Conservation (phyloP, 164 flowering plant species). For the Vitis cinerea region DNA sequence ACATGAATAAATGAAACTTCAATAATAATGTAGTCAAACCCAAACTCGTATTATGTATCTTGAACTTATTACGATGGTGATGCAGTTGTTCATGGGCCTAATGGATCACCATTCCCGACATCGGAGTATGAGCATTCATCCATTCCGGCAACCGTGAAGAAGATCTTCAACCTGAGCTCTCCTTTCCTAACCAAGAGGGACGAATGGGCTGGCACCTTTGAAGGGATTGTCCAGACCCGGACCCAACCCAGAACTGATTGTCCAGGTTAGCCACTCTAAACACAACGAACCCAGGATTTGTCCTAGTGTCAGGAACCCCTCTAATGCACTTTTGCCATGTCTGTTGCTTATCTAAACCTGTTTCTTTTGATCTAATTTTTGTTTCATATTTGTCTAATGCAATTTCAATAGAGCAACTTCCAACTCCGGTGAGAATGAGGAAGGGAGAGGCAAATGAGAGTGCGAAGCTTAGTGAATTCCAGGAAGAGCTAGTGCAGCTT, state of each 20-base stretch:
- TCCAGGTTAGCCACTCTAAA: slow-evolving; percentile 42
- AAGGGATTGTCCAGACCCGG: slow-evolving; percentile 44
- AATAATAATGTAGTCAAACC: too few relatives aligned
- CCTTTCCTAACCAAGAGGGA: slow-evolving; percentile 79
- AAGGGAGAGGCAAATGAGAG: slow-evolving; percentile 56
- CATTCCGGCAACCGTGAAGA: slow-evolving; percentile 88
- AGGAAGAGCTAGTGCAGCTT: slow-evolving; percentile 72
- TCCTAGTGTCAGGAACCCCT: too few relatives aligned
- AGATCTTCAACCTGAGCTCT: slow-evolving; percentile 64
- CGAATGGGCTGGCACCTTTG: slow-evolving; percentile 92
- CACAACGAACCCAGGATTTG: too few relatives aligned
- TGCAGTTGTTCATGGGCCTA: slow-evolving; percentile 88
- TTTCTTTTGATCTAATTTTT: neutral
- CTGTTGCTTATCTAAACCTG: too few relatives aligned
- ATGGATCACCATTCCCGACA: slow-evolving; percentile 59
- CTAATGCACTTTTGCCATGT: too few relatives aligned
- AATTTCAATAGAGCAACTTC: slow-evolving; percentile 50
- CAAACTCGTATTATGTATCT: too few relatives aligned
- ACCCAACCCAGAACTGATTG: slow-evolving; percentile 80
- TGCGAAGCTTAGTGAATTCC: slow-evolving; percentile 69
- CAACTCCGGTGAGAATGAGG: slow-evolving; percentile 63
- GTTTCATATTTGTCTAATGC: neutral
- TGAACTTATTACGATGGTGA: neutral
- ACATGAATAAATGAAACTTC: too few relatives aligned
- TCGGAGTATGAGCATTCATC: slow-evolving; percentile 91